phyloP scores from a whole-genome alignment of 2,329 filamentous ascomycete species.

The Metarhizium anisopliae region DNA sequence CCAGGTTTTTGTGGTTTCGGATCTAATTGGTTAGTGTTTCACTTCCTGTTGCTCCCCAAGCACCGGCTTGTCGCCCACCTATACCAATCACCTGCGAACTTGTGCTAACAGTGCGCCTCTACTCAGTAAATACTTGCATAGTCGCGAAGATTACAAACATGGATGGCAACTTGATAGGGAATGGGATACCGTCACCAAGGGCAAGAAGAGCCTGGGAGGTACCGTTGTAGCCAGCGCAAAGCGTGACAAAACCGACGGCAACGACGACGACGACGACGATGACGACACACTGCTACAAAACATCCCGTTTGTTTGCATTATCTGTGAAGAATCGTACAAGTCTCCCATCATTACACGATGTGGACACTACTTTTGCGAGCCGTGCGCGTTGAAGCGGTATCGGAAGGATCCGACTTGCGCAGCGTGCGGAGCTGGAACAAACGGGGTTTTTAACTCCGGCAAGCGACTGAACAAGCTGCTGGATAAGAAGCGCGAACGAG shows the following conservation, averaged over 20 bases:
- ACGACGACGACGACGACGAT: slow-evolving; percentile 45
- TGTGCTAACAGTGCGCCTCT: background rate
- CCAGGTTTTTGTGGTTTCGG: slow-evolving; percentile 33
- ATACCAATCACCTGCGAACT: background rate
- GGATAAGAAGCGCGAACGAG: slow-evolving; percentile 59
- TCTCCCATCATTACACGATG: slow-evolving; percentile 81
- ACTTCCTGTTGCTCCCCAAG: slow-evolving; percentile 24
- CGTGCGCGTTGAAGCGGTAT: slow-evolving; percentile 79
- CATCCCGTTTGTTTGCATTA: slow-evolving; percentile 84
- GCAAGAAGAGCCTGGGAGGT: slow-evolving; percentile 51
- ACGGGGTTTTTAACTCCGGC: slow-evolving; percentile 82
- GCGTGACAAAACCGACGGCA: slow-evolving; percentile 25
- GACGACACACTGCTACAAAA: slow-evolving; percentile 61
- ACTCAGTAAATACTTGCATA: slow-evolving; percentile 60
- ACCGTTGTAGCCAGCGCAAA: slow-evolving; percentile 54
- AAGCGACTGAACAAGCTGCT: slow-evolving; percentile 75
- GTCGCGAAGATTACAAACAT: slow-evolving; percentile 71
- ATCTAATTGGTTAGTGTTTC: slow-evolving; percentile 30
- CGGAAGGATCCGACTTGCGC: slow-evolving; percentile 80
- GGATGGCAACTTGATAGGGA: slow-evolving; percentile 94
- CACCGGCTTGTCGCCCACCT: background rate
- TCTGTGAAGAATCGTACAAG: slow-evolving; percentile 72
- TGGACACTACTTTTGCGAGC: slow-evolving; percentile 92
- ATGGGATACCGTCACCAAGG: slow-evolving; percentile 80
- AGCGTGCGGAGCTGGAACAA: slow-evolving; percentile 75